Evolutionary conservation across 2,329 filamentous ascomycete genomes (phyloP).

Genomic region (Falciphora oryzae): DNA sequence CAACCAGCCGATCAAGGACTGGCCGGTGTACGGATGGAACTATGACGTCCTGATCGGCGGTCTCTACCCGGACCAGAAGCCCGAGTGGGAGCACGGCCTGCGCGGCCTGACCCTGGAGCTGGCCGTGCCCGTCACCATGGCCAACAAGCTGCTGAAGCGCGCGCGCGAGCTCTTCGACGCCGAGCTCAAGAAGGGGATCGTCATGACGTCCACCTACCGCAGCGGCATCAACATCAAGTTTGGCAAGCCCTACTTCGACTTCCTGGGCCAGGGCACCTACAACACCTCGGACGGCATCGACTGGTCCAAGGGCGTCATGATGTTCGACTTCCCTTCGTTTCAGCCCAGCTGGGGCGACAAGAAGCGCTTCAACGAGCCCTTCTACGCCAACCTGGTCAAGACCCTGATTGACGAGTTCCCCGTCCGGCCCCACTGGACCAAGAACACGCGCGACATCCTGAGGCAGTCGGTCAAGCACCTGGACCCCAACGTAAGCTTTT

Average conservation of each 20-base stretch:
- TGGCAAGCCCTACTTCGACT: slow-evolving; percentile 40
- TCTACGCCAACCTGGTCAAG: slow-evolving; percentile 41
- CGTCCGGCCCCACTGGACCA: slow-evolving; percentile 47
- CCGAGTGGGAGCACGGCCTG: slow-evolving; percentile 45
- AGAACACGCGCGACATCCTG: slow-evolving; percentile 44
- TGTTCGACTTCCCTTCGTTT: slow-evolving; percentile 48
- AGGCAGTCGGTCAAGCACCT: slow-evolving; percentile 38
- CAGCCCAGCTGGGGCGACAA: slow-evolving; percentile 38
- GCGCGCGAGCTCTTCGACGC: slow-evolving; percentile 43
- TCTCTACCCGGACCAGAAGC: slow-evolving; percentile 40
- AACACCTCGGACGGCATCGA: slow-evolving; percentile 42
- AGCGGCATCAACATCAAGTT: slow-evolving; percentile 42
- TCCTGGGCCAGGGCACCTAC: slow-evolving; percentile 43
- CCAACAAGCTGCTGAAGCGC: slow-evolving; percentile 42
- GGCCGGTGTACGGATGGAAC: slow-evolving; percentile 49
- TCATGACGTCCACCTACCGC: slow-evolving; percentile 45
- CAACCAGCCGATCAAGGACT: slow-evolving; percentile 33
- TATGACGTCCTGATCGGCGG: slow-evolving; percentile 49
- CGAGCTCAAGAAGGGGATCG: slow-evolving; percentile 33
- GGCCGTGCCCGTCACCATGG: slow-evolving; percentile 43
- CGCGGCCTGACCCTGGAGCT: slow-evolving; percentile 44
- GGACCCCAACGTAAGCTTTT: slow-evolving; percentile 32
- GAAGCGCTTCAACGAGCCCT: slow-evolving; percentile 42
- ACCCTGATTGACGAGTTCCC: slow-evolving; percentile 43
- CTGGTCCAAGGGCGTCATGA: slow-evolving; percentile 44